phyloP scores from a whole-genome alignment of 1,139 yeast species.

The Scheffersomyces parashehatae region DNA sequence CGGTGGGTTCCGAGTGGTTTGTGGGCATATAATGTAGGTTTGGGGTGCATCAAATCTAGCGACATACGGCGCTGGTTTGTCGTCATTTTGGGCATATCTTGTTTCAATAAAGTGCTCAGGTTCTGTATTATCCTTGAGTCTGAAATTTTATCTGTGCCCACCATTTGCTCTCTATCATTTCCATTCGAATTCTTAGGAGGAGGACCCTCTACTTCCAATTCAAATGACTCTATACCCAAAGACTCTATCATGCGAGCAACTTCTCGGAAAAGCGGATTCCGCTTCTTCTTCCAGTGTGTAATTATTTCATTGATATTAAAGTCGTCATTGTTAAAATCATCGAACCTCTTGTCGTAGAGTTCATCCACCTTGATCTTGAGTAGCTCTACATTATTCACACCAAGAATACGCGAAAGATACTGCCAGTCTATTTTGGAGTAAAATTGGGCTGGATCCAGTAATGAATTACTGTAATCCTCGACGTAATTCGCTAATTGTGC shows the following conservation, averaged over 20 bases:
- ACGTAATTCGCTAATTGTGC: constrained; percentile 1
- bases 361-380: constrained; percentile 21
- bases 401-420: constrained; percentile 8
- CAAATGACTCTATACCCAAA: constrained; percentile 16
- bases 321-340: constrained; percentile 5
- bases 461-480: not conserved
- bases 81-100: constrained; percentile 23
- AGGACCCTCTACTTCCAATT: constrained; percentile 2
- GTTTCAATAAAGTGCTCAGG: not conserved
- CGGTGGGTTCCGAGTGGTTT: constrained; percentile 2
- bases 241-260: constrained; percentile 19
- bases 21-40: constrained; percentile 7
- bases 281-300: constrained; percentile 17
- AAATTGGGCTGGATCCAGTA: constrained; percentile 11
- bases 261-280: constrained; percentile 18
- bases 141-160: not conserved
- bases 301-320: constrained; percentile 6
- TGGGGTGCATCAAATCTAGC: constrained; percentile 29
- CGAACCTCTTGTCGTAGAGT: constrained; percentile 14
- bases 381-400: constrained; percentile 15
- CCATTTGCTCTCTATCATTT: too few relatives aligned
- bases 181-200: too few relatives aligned
- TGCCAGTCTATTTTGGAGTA: constrained; percentile 18
- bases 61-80: constrained; percentile 30
- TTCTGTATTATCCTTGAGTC: not conserved